Evolutionary conservation across 177 flowering plant genomes (phyloP), one percentile per base, ranked within the genome.

Genomic region (Vitis hybrid): DNA sequence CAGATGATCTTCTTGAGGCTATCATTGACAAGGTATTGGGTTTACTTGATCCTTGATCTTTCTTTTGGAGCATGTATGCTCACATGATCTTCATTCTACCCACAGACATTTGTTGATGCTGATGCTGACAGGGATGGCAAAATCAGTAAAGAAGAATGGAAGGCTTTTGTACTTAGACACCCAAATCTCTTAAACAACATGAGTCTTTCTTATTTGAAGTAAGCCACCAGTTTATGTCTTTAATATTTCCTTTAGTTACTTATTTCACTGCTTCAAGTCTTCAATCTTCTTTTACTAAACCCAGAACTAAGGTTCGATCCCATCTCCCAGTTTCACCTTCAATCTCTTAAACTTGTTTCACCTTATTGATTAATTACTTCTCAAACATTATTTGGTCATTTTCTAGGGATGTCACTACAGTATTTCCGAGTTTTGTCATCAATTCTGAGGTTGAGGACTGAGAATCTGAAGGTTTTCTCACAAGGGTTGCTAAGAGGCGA

Each of bases 201-300:
- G 98, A 92, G 97, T 58, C 92, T 94, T 74, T 94, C 94, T 69
- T 85, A 84, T 69, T 71, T 94, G 74, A 92, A 85, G 97, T 94
- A 87, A 35, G 85, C 14, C 51, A 73, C 19, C 21, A 35, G 1
- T 24, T 49, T 67, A 32, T 52, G 3, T 17, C 17, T 57, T 62
- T 56, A 46, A 14, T 12, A 18, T 13, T 48, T 48, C 46, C 19
- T 40, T 40, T 40, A 35, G 46, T 40, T 40, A 7, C 46, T 40
- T 40, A 0, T 40, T 40, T 40, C 46, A 40, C 8, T 40, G 46
- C 46, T 40, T 5, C 8, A 40, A 40, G 46, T 40, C 8, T 40
- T 40, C 46, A 40, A 5, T 40, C 46, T 40, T 40, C 46, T 40
- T 40, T 40, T 6, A 7, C 46, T 40, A 40, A 40, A 40, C 46